These are phyloP conservation scores for Colletotrichum gloeosporioides DNA, from an alignment of 2,329 filamentous ascomycete species.

Conservation along the genomic window DNA sequence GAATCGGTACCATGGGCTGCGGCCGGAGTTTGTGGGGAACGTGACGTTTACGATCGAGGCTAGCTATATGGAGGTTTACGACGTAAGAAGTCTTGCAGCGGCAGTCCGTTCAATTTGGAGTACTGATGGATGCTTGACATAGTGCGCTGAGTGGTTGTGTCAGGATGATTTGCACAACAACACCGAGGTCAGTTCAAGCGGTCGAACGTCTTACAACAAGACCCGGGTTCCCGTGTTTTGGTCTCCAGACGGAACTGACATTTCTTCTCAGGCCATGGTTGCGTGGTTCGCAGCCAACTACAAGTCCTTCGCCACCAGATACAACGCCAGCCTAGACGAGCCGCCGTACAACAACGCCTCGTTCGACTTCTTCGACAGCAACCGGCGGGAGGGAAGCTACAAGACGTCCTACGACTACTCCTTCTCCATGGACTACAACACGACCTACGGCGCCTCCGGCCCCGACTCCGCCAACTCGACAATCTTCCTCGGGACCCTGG, in stretches of 20 bases:
- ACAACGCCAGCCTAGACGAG: neutral
- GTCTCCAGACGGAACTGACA: neutral
- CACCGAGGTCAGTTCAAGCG: neutral
- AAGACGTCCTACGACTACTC: neutral
- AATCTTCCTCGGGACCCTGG: neutral
- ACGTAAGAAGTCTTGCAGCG: neutral
- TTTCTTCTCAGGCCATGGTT: neutral
- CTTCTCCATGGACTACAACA: neutral
- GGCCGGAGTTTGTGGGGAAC: neutral
- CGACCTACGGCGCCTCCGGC: neutral
- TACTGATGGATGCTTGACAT: neutral
- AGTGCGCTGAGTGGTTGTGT: neutral
- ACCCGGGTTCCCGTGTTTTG: neutral
- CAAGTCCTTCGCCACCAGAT: neutral
- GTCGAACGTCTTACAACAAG: neutral
- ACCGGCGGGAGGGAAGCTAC: neutral
- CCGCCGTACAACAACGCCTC: neutral
- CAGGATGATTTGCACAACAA: neutral
- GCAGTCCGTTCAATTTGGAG: rapidly evolving
- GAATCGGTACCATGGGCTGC: neutral
- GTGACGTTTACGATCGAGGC: neutral
- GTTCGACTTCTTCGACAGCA: neutral
- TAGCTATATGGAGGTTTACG: neutral
- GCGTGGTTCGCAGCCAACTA: neutral
- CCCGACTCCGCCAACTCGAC: neutral